phyloP scores from a whole-genome alignment of 2,329 filamentous ascomycete species.

The Macrophomina phaseolina region DNA sequence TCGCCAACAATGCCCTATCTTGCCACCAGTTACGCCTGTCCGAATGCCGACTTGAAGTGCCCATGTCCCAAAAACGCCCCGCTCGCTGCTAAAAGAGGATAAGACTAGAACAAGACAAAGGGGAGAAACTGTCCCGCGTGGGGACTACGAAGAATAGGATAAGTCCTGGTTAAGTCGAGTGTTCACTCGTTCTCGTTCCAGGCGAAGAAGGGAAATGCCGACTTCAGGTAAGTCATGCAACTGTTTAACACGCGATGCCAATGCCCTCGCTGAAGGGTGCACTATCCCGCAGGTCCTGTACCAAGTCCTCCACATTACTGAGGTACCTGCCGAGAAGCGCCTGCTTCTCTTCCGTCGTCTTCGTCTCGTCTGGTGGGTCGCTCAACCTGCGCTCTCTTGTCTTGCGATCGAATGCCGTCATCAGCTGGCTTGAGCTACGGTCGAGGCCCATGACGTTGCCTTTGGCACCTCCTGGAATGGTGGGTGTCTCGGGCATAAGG shows the following conservation, averaged over 20 bases:
- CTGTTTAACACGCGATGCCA: slow-evolving; percentile 1
- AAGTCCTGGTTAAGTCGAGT: neutral
- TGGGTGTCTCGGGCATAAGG: slow-evolving; percentile 84
- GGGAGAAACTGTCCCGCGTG: neutral
- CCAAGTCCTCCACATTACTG: slow-evolving; percentile 76
- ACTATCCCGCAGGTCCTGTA: slow-evolving; percentile 80
- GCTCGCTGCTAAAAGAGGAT: neutral
- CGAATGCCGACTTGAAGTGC: neutral
- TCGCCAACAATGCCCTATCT: neutral
- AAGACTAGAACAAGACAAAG: slow-evolving; percentile 2
- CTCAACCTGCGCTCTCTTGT: slow-evolving; percentile 39
- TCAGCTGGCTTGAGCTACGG: slow-evolving; percentile 35
- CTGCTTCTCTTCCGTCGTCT: slow-evolving; percentile 82
- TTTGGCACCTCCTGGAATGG: slow-evolving; percentile 28
- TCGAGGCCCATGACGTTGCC: slow-evolving; percentile 37
- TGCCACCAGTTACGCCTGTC: slow-evolving; percentile 9
- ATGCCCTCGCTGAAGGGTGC: slow-evolving; percentile 58
- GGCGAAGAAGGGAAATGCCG: neutral
- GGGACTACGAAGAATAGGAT: neutral
- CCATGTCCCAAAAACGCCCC: neutral
- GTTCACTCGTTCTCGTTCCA: neutral
- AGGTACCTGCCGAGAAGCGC: slow-evolving; percentile 76
- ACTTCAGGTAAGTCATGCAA: neutral
- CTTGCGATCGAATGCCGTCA: slow-evolving; percentile 40
- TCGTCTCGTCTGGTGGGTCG: slow-evolving; percentile 48